A percentile compares a stretch with the other conserved stretches of the same genome.
Conservation (phyloP, 179 eudicot genomes). For the Corrigiola litoralis region DNA sequence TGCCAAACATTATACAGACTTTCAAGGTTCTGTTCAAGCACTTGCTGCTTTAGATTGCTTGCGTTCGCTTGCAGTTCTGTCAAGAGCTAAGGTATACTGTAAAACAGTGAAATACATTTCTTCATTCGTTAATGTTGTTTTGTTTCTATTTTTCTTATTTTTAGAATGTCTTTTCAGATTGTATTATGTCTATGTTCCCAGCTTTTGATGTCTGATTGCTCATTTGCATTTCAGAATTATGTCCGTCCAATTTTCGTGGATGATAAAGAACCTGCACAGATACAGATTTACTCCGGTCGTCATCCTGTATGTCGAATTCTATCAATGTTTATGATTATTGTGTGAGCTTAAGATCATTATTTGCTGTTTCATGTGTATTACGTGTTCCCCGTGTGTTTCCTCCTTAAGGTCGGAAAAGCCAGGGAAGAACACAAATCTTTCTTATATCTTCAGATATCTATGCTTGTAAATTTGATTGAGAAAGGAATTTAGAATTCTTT, state of each 20-base stretch:
- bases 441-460: no score
- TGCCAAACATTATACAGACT: conserved; percentile 56
- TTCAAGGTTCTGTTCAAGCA: conserved; percentile 85
- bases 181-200: neutral
- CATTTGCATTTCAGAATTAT: conserved; percentile 53
- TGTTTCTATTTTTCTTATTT: neutral
- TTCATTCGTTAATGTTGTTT: neutral
- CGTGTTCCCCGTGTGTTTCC: no score
- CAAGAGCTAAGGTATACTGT: conserved; percentile 59
- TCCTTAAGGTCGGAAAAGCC: no score
- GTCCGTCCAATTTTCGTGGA: conserved; percentile 70
- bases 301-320: conserved; percentile 64
- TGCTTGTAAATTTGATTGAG: no score
- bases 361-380: no score
- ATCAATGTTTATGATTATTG: neutral
- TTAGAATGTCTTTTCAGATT: neutral
- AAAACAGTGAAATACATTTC: neutral
- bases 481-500: no score
- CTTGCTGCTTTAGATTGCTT: conserved; percentile 87
- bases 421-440: no score
- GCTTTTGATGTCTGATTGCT: neutral
- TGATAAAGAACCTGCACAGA: conserved; percentile 69
- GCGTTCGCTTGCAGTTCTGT: conserved; percentile 75
- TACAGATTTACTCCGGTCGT: conserved; percentile 67
- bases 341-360: no score